Evolutionary conservation across 805 yeast genomes (phyloP), one percentile per base, ranked within the genome.

Genomic region (Yamadazyma endophytica): DNA sequence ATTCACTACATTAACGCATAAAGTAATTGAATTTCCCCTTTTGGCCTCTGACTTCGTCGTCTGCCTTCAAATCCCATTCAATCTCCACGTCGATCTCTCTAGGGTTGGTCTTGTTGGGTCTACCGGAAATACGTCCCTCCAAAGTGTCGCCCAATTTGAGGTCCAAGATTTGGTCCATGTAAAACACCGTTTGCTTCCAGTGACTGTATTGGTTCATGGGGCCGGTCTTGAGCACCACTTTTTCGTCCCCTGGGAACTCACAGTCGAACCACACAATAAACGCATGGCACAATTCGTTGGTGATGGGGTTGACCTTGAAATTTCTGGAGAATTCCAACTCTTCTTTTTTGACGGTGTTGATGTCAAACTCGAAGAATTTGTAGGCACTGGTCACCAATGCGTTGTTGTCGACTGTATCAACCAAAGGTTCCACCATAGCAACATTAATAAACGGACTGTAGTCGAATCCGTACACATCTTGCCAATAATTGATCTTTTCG

Each of bases 151-250:
- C 96, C 45, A 69, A 67, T 52, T 80, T 79, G 40, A 83, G 63
- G 50, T 79, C 84, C 43, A 90, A 61, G 17, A 85, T 95, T 49
- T 86, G 84, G 46, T 74, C 78, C 51, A 90, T 70, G 60, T 92
- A 94, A 63, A 94, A 88, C 1, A 92, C 94, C 13, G 96, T 84
- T 66, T 92, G 98, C 60, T 92, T 94, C 99, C 99, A 92, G 66
- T 92, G 99, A 11, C 98, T 92, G 70, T 89, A 88, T 46, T 79
- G 77, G 28, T 88, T 80, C 62, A 83, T 88, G 21, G 99, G 96
- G 15, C 97, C 97, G 9, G 99, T 94, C 13, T 92, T 81, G 55
- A 92, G 89, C 19, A 64, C 66, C 36, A 90, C 81, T 44, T 73
- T 75, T 46, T 77, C 75, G 35, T 68, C 70, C 32, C 68, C 73